Evolutionary conservation across 225 moss, liverwort and hornwort species (phyloP).

Genomic region (Bryum argenteum): DNA sequence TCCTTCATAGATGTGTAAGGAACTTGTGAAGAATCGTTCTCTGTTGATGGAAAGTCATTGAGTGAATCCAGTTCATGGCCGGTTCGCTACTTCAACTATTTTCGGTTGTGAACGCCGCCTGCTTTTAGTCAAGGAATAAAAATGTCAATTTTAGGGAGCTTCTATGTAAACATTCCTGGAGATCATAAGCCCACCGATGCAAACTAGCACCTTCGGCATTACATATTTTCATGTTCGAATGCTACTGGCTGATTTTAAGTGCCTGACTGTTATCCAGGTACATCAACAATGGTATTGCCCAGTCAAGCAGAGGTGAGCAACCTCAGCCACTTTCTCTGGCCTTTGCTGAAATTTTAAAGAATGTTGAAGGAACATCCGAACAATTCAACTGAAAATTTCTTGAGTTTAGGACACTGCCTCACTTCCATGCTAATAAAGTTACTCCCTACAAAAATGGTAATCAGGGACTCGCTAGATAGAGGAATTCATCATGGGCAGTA

Average conservation of each 20-base stretch:
- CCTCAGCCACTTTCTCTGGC: background rate
- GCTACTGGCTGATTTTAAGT: constrained; percentile 19
- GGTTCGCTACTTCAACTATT: background rate
- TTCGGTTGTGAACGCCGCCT: background rate
- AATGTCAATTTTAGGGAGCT: background rate
- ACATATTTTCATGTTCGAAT: background rate
- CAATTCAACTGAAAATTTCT: background rate
- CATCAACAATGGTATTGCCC: constrained; percentile 18
- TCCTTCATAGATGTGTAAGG: background rate
- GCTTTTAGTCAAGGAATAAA: background rate
- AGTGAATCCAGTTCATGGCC: background rate
- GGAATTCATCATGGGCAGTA: background rate
- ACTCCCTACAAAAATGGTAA: background rate
- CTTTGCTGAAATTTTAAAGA: background rate
- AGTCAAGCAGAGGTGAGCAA: constrained; percentile 29
- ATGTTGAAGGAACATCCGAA: background rate
- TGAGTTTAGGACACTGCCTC: constrained; percentile 1
- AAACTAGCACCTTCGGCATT: background rate
- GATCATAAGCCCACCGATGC: background rate
- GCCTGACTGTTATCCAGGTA: constrained; percentile 25
- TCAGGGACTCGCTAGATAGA: background rate
- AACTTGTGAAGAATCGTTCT: background rate
- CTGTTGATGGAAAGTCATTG: background rate
- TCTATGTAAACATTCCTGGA: background rate
- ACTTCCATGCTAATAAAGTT: background rate